These are phyloP conservation scores for Scytalidium lignicola DNA, from an alignment of 2,329 filamentous ascomycete species.

Conservation along the genomic window DNA sequence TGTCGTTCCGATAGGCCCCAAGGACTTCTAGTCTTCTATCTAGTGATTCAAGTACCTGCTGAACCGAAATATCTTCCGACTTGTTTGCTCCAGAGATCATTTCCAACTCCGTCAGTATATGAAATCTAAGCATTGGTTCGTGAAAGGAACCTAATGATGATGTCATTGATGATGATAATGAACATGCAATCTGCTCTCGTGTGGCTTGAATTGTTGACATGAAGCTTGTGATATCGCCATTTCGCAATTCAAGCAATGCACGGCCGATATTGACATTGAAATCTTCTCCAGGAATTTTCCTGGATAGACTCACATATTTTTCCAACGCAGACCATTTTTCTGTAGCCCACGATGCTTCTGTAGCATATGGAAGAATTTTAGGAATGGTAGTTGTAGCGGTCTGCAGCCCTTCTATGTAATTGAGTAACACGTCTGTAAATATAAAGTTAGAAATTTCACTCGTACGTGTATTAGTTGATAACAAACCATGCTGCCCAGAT, in stretches of 20 bases:
- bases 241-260: slow-evolving; percentile 56
- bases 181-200: slow-evolving; percentile 64
- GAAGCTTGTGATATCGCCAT: slow-evolving; percentile 47
- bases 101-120: slow-evolving; percentile 84
- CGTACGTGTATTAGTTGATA: not conserved
- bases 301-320: slow-evolving; percentile 55
- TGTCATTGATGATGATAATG: slow-evolving; percentile 71
- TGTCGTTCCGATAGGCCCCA: slow-evolving; percentile 85
- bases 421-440: slow-evolving; percentile 69
- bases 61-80: slow-evolving; percentile 21
- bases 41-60: slow-evolving; percentile 49
- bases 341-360: slow-evolving; percentile 89
- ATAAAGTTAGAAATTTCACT: slow-evolving; percentile 16
- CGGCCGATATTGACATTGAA: slow-evolving; percentile 80
- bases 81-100: slow-evolving; percentile 54
- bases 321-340: slow-evolving; percentile 73
- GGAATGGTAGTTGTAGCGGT: slow-evolving; percentile 41
- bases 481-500: slow-evolving; percentile 85
- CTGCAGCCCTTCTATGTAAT: slow-evolving; percentile 77
- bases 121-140: slow-evolving; percentile 77
- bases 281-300: slow-evolving; percentile 44
- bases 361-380: slow-evolving; percentile 72
- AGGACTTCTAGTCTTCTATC: slow-evolving; percentile 80
- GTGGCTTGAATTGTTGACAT: slow-evolving; percentile 55
- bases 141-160: slow-evolving; percentile 80